Evolutionary conservation across 345 rosid species (phyloP), one percentile per base, ranked within the genome.

Genomic region (Aurinia saxatilis): DNA sequence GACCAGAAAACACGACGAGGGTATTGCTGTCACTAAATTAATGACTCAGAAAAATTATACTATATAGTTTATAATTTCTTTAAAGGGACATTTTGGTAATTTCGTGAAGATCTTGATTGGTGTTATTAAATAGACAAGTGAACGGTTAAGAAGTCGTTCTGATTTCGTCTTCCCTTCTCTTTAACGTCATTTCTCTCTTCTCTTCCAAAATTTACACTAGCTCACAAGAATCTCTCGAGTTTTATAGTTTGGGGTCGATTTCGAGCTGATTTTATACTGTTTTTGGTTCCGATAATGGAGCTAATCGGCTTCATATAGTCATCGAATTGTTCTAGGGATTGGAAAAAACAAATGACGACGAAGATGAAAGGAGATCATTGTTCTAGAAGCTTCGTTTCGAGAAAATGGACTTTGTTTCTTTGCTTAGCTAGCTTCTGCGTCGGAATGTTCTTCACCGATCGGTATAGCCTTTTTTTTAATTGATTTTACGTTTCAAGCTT

Each of bases 401-500:
- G 73, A 33, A 92, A 62, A 76, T 89, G 88, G 96, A 78, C 90
- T 2, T 60, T 85, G 17, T 48, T 87, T 52, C 83, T 92, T 66
- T 89, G 97, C 66, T 62, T 87, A 51, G 84, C 77, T 1, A 76
- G 91, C 71, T 92, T 92, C 85, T 89, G 90, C 69, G 88, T 82
- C 48, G 98, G 97, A 71, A 76, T 89, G 87, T 71, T 92, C 78
- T 84, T 89, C 87, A 87, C 96, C 41, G 78, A 73, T 73, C 68
- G 77, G 77, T 73, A 66, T 14, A 39, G n/a, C n/a, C n/a, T n/a
- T n/a, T n/a, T n/a, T n/a, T n/a, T 23, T 5, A 5, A 2, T 5
- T 23, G 27, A 23, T 23, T 23, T 23, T 39, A 13, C 17, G 17
- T 50, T 50, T 27, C 10, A 19, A 12, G 9, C 16, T 44, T 21